phyloP scores from a whole-genome alignment of 148 eudicot genomes.

The Spergularia marina region DNA sequence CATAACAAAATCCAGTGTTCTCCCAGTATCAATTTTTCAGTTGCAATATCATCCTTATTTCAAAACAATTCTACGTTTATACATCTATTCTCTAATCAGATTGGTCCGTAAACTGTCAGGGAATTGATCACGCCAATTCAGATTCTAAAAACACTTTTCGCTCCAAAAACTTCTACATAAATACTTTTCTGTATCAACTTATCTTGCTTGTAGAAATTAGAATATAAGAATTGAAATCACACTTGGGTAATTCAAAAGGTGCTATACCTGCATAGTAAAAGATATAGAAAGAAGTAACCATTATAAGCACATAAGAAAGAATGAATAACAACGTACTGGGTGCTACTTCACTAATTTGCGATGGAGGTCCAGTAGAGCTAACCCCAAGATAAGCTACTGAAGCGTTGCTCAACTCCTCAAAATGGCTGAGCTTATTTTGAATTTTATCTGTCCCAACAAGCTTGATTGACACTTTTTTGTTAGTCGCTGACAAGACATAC shows the following conservation, averaged over 20 bases:
- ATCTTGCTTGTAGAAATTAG: neutral
- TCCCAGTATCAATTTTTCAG: too few species aligned
- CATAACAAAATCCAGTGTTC: too few species aligned
- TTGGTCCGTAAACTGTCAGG: too few species aligned
- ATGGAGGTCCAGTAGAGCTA: conserved; percentile 59
- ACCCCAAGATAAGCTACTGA: conserved; percentile 82
- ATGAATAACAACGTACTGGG: conserved; percentile 58
- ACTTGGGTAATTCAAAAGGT: neutral
- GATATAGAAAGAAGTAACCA: neutral
- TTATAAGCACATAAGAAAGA: neutral
- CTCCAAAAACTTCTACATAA: neutral
- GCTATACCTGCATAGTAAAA: neutral
- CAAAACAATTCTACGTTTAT: too few species aligned
- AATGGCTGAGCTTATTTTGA: conserved; percentile 66
- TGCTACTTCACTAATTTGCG: conserved; percentile 41
- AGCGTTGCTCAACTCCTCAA: conserved; percentile 68
- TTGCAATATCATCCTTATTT: too few species aligned
- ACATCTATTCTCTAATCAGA: too few species aligned
- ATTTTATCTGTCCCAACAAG: conserved; percentile 82
- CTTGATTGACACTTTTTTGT: conserved; percentile 68
- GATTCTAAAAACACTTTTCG: too few species aligned
- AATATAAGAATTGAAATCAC: too few species aligned
- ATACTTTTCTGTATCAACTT: neutral
- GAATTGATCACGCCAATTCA: too few species aligned
- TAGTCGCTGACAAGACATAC: conserved; percentile 87